Percentiles rank a stretch among this genome's conserved stretches.
These are phyloP conservation scores for Hymenoscyphus scutula DNA, from an alignment of 2,329 filamentous ascomycete genomes.

Conservation along the genomic window DNA sequence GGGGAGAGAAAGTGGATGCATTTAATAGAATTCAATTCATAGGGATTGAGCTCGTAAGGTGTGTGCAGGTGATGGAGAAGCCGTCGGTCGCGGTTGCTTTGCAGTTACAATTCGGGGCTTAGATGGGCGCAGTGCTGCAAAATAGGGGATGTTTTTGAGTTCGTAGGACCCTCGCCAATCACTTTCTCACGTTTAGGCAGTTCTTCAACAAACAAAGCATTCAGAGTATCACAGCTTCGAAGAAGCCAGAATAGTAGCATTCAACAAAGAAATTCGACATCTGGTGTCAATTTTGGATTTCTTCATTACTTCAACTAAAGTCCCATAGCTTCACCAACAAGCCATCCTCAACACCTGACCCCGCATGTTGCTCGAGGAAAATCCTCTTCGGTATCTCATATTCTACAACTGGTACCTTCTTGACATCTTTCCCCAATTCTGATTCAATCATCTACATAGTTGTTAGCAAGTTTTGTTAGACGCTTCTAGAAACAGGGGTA, in stretches of 20 bases:
- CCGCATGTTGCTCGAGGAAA: slow-evolving; percentile 44
- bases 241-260: neutral
- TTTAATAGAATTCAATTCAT: slow-evolving; percentile 5
- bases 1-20: slow-evolving; percentile 17
- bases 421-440: slow-evolving; percentile 79
- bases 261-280: neutral
- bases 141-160: slow-evolving; percentile 10
- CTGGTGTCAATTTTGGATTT: neutral
- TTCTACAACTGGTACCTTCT: slow-evolving; percentile 84
- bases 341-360: slow-evolving; percentile 49
- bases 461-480: neutral
- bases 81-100: slow-evolving; percentile 22
- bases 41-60: neutral
- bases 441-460: slow-evolving; percentile 68
- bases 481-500: slow-evolving; percentile 24
- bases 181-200: neutral
- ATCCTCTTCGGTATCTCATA: slow-evolving; percentile 73
- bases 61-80: neutral
- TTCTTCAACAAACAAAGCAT: neutral
- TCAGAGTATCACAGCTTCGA: neutral
- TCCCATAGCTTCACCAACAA: slow-evolving; percentile 61
- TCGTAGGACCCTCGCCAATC: neutral
- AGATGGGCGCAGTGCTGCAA: slow-evolving; percentile 5
- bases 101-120: neutral
- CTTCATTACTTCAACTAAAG: slow-evolving; percentile 40